A percentile compares a stretch with the other conserved stretches of the same genome.
Evolutionary conservation across 441 rosid species (phyloP).

Genomic region (Isatis lusitanica): DNA sequence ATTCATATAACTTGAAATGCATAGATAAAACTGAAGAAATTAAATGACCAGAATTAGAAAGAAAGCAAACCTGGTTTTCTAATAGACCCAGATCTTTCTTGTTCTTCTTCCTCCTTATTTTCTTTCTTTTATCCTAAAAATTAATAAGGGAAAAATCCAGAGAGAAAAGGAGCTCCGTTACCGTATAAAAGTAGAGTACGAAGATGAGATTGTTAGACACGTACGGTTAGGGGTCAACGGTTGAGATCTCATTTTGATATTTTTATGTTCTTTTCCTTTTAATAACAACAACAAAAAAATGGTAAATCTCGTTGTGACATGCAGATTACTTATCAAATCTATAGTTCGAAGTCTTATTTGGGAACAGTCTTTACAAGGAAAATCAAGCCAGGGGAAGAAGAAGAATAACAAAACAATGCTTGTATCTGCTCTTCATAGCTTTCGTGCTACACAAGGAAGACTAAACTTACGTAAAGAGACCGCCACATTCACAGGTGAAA

Average conservation of each 20-base stretch:
- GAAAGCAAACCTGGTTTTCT: conserved; percentile 31
- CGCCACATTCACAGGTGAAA: not conserved
- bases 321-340: not conserved
- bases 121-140: not conserved
- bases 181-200: conserved; percentile 24
- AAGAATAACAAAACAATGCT: not conserved
- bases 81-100: conserved; percentile 33
- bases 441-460: not conserved
- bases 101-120: not conserved
- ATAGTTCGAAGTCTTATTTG: not conserved
- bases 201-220: conserved; percentile 19
- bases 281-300: not conserved
- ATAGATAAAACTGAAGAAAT: not conserved
- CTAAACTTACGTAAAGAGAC: not conserved
- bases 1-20: not conserved
- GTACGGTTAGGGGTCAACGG: conserved; percentile 10
- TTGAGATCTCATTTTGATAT: not conserved
- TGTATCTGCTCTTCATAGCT: not conserved
- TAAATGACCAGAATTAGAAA: not conserved
- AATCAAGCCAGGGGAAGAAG: not conserved
- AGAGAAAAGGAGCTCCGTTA: conserved; percentile 19
- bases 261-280: not conserved
- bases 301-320: conserved; percentile 9
- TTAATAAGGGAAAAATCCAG: not conserved
- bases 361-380: not conserved